A percentile compares a stretch with the other conserved stretches of the same genome.
Conservation (phyloP, 1,284 basidiomycete genomes). For the Coniferiporia weirii region DNA sequence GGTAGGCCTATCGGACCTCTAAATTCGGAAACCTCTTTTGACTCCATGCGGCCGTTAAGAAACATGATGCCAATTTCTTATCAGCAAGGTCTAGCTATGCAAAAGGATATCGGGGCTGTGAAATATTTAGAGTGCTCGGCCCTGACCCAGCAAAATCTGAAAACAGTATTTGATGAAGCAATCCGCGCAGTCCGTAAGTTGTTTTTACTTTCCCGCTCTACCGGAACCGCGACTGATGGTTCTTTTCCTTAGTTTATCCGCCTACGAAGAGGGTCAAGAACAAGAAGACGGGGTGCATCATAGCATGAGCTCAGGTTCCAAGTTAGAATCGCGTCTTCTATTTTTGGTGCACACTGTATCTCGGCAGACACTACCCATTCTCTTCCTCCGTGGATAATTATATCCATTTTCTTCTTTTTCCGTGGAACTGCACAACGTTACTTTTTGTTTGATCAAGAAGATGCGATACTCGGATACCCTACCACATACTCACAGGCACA, state of each 20-base stretch:
- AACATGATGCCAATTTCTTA: conserved; percentile 95
- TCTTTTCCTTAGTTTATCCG: conserved; percentile 58
- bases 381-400: conserved; percentile 6
- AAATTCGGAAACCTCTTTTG: background rate
- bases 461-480: conserved; percentile 1
- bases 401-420: conserved; percentile 4
- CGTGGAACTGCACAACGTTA: conserved; percentile 12
- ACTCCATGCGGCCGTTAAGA: conserved; percentile 36
- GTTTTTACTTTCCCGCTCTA: background rate
- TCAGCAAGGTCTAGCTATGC: conserved; percentile 86
- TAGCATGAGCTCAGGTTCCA: conserved; percentile 47
- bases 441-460: conserved; percentile 13
- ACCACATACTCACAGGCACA: background rate
- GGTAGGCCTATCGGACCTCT: conserved; percentile 40
- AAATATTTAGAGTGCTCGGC: conserved; percentile 98
- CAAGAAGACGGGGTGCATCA: conserved; percentile 50
- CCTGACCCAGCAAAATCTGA: conserved; percentile 94
- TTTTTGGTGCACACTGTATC: background rate
- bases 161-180: conserved; percentile 96
- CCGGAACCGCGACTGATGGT: no score
- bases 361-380: background rate
- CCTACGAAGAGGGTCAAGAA: conserved; percentile 52
- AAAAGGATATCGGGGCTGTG: conserved; percentile 90
- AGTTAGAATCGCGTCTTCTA: conserved; percentile 7
- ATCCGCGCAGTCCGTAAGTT: conserved; percentile 86